phyloP scores from a whole-genome alignment of 148 eudicot genomes.

The Rhododendron ferrugineum region DNA sequence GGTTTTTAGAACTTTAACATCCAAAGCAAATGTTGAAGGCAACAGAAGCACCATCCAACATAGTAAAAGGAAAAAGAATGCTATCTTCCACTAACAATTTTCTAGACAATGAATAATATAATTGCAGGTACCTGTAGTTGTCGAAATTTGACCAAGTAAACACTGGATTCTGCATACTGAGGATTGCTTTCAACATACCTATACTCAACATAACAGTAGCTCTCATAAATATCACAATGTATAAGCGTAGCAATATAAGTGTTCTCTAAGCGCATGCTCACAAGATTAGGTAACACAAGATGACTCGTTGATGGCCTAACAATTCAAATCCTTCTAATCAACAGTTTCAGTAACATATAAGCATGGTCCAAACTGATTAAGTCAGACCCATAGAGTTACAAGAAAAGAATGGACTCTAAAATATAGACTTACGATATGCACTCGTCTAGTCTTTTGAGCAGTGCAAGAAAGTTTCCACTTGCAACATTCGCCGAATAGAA shows the following conservation, averaged over 20 bases:
- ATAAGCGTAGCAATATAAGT: neutral
- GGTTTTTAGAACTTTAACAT: conserved; percentile 3
- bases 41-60: neutral
- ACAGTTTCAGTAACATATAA: neutral
- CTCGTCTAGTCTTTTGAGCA: conserved; percentile 87
- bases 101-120: neutral
- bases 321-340: neutral
- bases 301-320: neutral
- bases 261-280: neutral
- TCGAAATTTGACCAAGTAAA: conserved; percentile 94
- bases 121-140: conserved; percentile 75
- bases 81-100: neutral
- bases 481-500: conserved; percentile 89
- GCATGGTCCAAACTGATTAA: neutral
- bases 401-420: neutral
- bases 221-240: neutral
- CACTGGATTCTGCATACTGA: conserved; percentile 96
- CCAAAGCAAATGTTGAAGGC: neutral
- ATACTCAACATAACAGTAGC: conserved; percentile 4
- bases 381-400: neutral
- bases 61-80: neutral
- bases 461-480: conserved; percentile 72
- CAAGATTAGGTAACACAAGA: neutral
- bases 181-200: conserved; percentile 98
- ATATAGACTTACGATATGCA: conserved; percentile 77